These are phyloP conservation scores for Calocybe cyanea DNA, from an alignment of 768 basidiomycete species.

Conservation along the genomic window DNA sequence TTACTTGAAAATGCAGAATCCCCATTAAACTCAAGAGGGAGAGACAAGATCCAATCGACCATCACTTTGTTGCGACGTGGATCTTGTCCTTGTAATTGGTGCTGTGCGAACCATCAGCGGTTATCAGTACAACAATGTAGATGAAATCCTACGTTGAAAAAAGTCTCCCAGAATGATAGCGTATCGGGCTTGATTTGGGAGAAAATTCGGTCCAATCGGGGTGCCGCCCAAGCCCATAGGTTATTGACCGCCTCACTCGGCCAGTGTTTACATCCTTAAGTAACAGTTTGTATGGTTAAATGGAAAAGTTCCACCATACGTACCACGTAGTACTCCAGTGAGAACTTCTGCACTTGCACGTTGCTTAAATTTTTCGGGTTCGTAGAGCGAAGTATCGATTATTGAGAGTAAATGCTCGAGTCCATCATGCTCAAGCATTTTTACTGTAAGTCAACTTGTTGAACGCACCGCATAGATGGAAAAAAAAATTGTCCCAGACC, in stretches of 20 bases:
- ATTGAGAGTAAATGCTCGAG: conserved; percentile 50
- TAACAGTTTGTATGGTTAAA: background rate
- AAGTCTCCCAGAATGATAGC: conserved; percentile 66
- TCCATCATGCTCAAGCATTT: conserved; percentile 53
- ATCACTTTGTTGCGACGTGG: conserved; percentile 72
- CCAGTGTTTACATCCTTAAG: conserved; percentile 83
- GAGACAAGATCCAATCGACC: conserved; percentile 70
- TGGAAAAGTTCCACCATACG: too few relatives aligned
- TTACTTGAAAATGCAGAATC: conserved; percentile 86
- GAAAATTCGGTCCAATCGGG: conserved; percentile 60
- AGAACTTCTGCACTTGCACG: conserved; percentile 68
- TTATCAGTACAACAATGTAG: background rate
- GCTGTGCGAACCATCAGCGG: conserved; percentile 25
- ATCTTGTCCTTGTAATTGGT: conserved; percentile 64
- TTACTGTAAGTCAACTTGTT: conserved; percentile 43
- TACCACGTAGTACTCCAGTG: conserved; percentile 72
- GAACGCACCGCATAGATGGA: background rate
- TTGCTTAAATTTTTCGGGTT: conserved; percentile 80
- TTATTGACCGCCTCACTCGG: conserved; percentile 41
- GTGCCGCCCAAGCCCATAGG: conserved; percentile 72
- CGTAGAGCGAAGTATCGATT: conserved; percentile 60
- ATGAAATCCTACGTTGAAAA: conserved; percentile 46
- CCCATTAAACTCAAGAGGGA: conserved; percentile 78
- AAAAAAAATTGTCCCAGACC: conserved; percentile 20
- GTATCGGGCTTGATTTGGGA: conserved; percentile 85